phyloP scores from a whole-genome alignment of 2,329 filamentous ascomycete species.

The Colletotrichum abscissum region DNA sequence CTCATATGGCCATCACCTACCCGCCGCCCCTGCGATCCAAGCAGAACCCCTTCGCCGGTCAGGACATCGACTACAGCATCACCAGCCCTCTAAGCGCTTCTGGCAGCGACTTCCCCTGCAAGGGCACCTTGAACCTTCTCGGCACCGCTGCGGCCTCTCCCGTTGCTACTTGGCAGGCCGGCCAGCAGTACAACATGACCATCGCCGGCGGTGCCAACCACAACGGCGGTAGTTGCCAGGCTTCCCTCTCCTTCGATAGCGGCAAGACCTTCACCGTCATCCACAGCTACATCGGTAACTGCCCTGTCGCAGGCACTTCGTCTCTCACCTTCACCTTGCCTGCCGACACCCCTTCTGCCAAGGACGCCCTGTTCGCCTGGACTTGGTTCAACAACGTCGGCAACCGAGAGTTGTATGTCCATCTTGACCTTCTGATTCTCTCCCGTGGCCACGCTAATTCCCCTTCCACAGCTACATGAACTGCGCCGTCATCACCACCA shows the following conservation, averaged over 20 bases:
- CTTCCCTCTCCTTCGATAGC: conserved; percentile 79
- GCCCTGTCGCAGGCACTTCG: conserved; percentile 56
- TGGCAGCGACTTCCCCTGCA: conserved; percentile 81
- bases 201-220: conserved; percentile 73
- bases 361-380: conserved; percentile 78
- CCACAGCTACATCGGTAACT: conserved; percentile 66
- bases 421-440: not conserved
- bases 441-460: not conserved
- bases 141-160: conserved; percentile 61
- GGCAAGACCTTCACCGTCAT: conserved; percentile 78
- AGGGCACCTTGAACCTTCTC: conserved; percentile 67
- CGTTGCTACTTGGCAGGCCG: conserved; percentile 71
- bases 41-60: conserved; percentile 58
- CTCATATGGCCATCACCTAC: conserved; percentile 67
- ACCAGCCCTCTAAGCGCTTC: conserved; percentile 71
- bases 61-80: conserved; percentile 75
- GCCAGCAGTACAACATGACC: conserved; percentile 71
- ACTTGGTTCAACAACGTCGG: conserved; percentile 82
- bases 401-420: conserved; percentile 75
- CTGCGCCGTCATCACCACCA: conserved; percentile 77
- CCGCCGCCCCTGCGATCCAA: conserved; percentile 66
- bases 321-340: conserved; percentile 76
- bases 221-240: conserved; percentile 80
- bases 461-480: conserved; percentile 74
- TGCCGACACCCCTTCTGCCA: conserved; percentile 64